Conservation (phyloP, 2,329 filamentous ascomycete genomes). For the Thermothelomyces thermophilus region DNA sequence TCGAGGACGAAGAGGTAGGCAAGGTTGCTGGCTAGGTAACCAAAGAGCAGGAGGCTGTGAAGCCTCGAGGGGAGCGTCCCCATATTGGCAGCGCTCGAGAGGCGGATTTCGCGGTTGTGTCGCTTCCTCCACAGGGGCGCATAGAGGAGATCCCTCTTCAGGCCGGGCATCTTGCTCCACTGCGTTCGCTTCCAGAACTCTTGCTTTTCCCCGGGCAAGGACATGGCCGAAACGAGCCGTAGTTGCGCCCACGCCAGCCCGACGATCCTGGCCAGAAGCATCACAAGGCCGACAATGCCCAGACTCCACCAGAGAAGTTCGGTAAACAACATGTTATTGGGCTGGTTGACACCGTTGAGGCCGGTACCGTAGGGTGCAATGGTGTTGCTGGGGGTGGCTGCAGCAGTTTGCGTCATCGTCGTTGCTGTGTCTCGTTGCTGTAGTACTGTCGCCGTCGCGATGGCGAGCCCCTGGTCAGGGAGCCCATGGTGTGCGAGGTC, state of each 20-base stretch:
- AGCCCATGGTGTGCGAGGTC: conserved; percentile 27
- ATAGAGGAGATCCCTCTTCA: conserved; percentile 58
- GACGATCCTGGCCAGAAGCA: conserved; percentile 47
- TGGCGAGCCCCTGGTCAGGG: conserved; percentile 23
- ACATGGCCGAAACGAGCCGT: conserved; percentile 55
- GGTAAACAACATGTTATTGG: conserved; percentile 50
- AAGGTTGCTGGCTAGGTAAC: conserved; percentile 55
- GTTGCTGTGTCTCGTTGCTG: conserved; percentile 12
- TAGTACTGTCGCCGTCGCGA: conserved; percentile 10
- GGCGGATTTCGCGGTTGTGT: conserved; percentile 49
- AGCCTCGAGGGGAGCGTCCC: conserved; percentile 60
- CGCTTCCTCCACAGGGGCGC: conserved; percentile 59
- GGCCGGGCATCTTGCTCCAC: conserved; percentile 52
- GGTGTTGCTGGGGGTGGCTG: conserved; percentile 37
- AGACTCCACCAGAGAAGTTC: conserved; percentile 55
- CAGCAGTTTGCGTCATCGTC: conserved; percentile 13
- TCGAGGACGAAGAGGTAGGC: conserved; percentile 57
- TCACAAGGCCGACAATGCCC: conserved; percentile 47
- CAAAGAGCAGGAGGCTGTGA: conserved; percentile 49
- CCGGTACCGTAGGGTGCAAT: conserved; percentile 50
- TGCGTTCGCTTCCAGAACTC: conserved; percentile 53
- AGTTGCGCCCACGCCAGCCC: conserved; percentile 51
- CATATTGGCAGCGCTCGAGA: conserved; percentile 41
- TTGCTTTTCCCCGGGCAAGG: conserved; percentile 44
- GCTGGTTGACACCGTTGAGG: conserved; percentile 55